Conservation (phyloP, 352 stramenopile genomes). For the Phytophthora syringae region DNA sequence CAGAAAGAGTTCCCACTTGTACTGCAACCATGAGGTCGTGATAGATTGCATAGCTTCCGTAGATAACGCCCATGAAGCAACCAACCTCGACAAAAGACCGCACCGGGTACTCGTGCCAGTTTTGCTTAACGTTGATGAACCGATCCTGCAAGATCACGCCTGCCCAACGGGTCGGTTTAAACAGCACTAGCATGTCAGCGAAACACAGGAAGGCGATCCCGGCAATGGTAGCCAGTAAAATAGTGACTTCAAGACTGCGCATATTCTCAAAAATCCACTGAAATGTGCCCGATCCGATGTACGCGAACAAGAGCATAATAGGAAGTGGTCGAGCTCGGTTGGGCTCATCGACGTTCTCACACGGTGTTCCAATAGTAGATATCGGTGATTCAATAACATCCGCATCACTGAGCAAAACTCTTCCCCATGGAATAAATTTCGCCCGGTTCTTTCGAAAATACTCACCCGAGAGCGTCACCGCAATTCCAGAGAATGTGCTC, state of each 20-base stretch:
- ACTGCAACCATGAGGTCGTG: conserved; percentile 77
- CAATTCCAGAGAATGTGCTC: conserved; percentile 84
- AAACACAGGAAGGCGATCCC: conserved; percentile 88
- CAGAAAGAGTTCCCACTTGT: conserved; percentile 84
- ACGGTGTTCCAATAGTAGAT: conserved; percentile 27
- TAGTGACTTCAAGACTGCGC: conserved; percentile 82
- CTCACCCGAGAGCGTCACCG: conserved; percentile 78
- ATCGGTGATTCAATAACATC: conserved; percentile 26
- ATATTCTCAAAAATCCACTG: conserved; percentile 92
- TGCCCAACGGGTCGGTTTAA: conserved; percentile 67
- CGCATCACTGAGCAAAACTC: conserved; percentile 25
- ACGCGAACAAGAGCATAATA: conserved; percentile 83
- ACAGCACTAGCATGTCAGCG: conserved; percentile 67
- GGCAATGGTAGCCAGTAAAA: conserved; percentile 76
- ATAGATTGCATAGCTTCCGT: conserved; percentile 88
- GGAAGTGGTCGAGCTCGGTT: conserved; percentile 43
- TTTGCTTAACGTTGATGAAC: conserved; percentile 73
- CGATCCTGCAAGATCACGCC: conserved; percentile 87
- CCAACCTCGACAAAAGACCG: conserved; percentile 87
- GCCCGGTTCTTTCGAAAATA: conserved; percentile 74
- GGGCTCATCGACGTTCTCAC: conserved; percentile 9
- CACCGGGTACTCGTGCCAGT: conserved; percentile 80
- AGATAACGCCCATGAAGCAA: conserved; percentile 89
- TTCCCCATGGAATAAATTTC: conserved; percentile 60
- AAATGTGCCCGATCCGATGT: conserved; percentile 86